phyloP scores from a whole-genome alignment of 192 early-diverging fungal species.

The Podila epigama region DNA sequence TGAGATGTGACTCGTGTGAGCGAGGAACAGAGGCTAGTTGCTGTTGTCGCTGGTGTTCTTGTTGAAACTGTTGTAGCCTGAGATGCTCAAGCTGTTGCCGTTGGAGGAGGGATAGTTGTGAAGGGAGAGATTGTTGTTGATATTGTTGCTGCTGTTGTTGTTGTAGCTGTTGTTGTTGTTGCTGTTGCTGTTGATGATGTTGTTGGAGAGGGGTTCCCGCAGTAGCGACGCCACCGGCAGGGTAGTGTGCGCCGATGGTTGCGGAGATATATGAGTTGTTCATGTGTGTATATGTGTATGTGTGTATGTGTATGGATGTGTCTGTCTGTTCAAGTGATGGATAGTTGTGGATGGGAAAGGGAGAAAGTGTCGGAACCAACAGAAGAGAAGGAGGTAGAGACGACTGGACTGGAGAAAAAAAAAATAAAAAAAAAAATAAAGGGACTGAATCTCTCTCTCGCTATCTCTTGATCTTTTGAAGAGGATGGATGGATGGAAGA shows the following conservation, averaged over 20 bases:
- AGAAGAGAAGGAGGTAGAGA: too few species aligned
- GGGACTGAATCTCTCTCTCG: not conserved
- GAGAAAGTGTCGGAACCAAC: too few species aligned
- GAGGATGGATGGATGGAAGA: not conserved
- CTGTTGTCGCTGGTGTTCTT: slow-evolving; percentile 9
- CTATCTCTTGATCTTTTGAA: too few species aligned
- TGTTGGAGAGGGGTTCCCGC: not conserved
- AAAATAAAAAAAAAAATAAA: not conserved
- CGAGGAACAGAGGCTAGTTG: slow-evolving; percentile 5
- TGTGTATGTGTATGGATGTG: too few species aligned
- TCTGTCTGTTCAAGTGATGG: too few species aligned
- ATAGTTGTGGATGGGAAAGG: too few species aligned
- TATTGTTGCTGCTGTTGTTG: not conserved
- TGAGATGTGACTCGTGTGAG: not conserved
- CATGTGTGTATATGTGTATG: slow-evolving; percentile 6
- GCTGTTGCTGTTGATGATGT: not conserved
- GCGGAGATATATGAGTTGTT: slow-evolving; percentile 19
- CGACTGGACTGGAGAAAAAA: too few species aligned
- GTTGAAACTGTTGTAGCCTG: slow-evolving; percentile 24
- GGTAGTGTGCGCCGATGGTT: too few species aligned
- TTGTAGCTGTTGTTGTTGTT: not conserved
- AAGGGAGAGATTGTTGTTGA: not conserved
- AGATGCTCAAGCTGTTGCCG: slow-evolving; percentile 34
- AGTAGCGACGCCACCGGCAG: slow-evolving; percentile 9
- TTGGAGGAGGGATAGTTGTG: slow-evolving; percentile 7